A percentile compares a stretch with the other conserved stretches of the same genome.
These are phyloP conservation scores for Ceratocystis cacaofunesta DNA, from an alignment of 2,329 filamentous ascomycete genomes.

Conservation along the genomic window DNA sequence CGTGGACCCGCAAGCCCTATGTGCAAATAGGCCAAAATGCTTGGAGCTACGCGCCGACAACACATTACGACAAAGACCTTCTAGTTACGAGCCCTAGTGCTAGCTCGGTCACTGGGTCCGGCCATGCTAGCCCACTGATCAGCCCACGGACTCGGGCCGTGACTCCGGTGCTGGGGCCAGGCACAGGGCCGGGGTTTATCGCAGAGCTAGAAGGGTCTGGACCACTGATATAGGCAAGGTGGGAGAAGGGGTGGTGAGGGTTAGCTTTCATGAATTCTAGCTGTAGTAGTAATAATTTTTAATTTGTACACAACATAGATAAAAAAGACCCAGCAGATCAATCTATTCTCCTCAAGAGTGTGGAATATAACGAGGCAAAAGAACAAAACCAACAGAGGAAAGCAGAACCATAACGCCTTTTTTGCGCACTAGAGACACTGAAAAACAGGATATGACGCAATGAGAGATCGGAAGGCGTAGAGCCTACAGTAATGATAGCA, in stretches of 20 bases:
- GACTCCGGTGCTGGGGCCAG: not conserved
- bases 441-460: not conserved
- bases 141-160: conserved; percentile 8
- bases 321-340: not conserved
- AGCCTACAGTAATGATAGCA: not conserved
- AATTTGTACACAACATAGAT: conserved; percentile 1
- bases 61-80: conserved; percentile 1
- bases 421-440: conserved; percentile 2
- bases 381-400: not conserved
- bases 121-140: not conserved
- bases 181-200: not conserved
- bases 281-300: conserved; percentile 1
- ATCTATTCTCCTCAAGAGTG: not conserved
- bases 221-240: not conserved
- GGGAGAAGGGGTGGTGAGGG: too few species aligned
- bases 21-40: conserved; percentile 6
- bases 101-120: not conserved
- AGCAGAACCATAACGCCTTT: conserved; percentile 11
- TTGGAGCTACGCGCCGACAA: conserved; percentile 10
- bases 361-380: not conserved
- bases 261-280: not conserved
- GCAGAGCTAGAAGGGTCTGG: conserved; percentile 11
- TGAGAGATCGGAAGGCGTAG: not conserved
- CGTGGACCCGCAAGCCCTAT: not conserved
- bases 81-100: not conserved